phyloP scores from a whole-genome alignment of 768 basidiomycete genomes.

The Boletus pseudopeckii region DNA sequence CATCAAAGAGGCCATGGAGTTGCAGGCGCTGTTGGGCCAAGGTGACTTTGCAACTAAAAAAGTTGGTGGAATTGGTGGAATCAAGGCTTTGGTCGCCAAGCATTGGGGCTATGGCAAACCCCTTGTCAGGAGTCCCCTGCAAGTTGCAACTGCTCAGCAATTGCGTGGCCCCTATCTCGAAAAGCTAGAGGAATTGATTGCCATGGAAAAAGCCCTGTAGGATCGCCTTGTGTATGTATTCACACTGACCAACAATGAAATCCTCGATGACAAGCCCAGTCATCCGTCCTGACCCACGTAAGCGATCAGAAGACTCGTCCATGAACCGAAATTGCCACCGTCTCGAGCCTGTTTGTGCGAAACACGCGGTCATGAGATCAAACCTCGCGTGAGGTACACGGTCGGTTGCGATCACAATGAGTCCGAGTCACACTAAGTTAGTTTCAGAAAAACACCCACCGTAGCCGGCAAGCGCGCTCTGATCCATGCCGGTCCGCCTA shows the following conservation, averaged over 20 bases:
- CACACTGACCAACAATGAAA: not conserved
- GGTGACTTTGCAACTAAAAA: slow-evolving; percentile 63
- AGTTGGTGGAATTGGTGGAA: slow-evolving; percentile 63
- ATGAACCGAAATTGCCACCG: too few species aligned
- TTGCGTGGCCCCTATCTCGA: slow-evolving; percentile 39
- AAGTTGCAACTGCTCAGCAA: slow-evolving; percentile 35
- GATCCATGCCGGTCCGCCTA: not conserved
- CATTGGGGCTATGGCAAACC: slow-evolving; percentile 62
- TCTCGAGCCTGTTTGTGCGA: not conserved
- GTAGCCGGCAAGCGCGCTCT: not conserved
- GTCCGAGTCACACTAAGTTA: not conserved
- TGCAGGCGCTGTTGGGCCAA: slow-evolving; percentile 61
- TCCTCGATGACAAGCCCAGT: not conserved
- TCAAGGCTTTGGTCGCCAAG: slow-evolving; percentile 60
- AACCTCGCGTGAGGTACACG: not conserved
- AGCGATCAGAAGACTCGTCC: not conserved
- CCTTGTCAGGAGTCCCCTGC: slow-evolving; percentile 49
- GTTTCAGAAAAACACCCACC: not conserved
- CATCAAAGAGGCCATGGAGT: slow-evolving; percentile 52
- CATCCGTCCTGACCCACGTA: not conserved
- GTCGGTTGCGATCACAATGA: too few species aligned
- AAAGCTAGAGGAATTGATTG: slow-evolving; percentile 44
- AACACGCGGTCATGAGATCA: not conserved
- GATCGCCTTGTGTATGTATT: slow-evolving; percentile 1
- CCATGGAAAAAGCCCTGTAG: slow-evolving; percentile 39